A percentile compares a stretch with the other conserved stretches of the same genome.
These are phyloP conservation scores for Paraphoma sp. DNA, from an alignment of 2,329 filamentous ascomycete species.

Conservation along the genomic window DNA sequence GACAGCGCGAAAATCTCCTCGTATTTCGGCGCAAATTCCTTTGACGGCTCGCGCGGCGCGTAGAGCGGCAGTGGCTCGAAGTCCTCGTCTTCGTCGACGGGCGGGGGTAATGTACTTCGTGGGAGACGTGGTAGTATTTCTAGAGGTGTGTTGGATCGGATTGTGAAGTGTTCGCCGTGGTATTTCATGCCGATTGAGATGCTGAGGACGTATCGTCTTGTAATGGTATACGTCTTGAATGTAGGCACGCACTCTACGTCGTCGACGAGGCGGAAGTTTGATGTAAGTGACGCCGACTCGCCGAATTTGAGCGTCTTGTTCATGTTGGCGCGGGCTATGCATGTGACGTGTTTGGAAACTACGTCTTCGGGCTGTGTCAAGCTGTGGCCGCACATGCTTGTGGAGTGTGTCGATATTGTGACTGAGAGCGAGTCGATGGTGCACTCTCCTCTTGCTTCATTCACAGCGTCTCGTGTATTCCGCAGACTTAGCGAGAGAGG, in stretches of 20 bases:
- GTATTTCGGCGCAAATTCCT: slow-evolving; percentile 42
- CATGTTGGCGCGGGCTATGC: slow-evolving; percentile 35
- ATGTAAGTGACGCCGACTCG: slow-evolving; percentile 25
- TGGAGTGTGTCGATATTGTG: slow-evolving; percentile 41
- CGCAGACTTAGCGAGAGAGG: slow-evolving; percentile 34
- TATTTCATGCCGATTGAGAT: slow-evolving; percentile 37
- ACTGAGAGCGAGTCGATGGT: slow-evolving; percentile 36
- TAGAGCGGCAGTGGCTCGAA: slow-evolving; percentile 42
- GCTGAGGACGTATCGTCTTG: slow-evolving; percentile 35
- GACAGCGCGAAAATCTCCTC: slow-evolving; percentile 34
- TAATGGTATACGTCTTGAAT: slow-evolving; percentile 45
- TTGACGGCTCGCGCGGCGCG: slow-evolving; percentile 30
- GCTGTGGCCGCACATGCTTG: slow-evolving; percentile 34
- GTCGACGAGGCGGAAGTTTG: slow-evolving; percentile 42
- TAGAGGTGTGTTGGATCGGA: slow-evolving; percentile 33
- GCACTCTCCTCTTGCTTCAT: slow-evolving; percentile 28
- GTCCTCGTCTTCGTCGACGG: slow-evolving; percentile 26
- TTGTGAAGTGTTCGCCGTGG: slow-evolving; percentile 30
- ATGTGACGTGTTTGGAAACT: slow-evolving; percentile 38
- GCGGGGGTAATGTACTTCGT: slow-evolving; percentile 8
- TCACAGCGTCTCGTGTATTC: slow-evolving; percentile 25
- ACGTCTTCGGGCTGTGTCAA: slow-evolving; percentile 36
- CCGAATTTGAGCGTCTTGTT: slow-evolving; percentile 30
- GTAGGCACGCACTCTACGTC: slow-evolving; percentile 42
- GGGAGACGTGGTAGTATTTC: slow-evolving; percentile 40